A percentile compares a stretch with the other conserved stretches of the same genome.
phyloP scores from a whole-genome alignment of 1,284 basidiomycete species.

The Wallemia mellicola region DNA sequence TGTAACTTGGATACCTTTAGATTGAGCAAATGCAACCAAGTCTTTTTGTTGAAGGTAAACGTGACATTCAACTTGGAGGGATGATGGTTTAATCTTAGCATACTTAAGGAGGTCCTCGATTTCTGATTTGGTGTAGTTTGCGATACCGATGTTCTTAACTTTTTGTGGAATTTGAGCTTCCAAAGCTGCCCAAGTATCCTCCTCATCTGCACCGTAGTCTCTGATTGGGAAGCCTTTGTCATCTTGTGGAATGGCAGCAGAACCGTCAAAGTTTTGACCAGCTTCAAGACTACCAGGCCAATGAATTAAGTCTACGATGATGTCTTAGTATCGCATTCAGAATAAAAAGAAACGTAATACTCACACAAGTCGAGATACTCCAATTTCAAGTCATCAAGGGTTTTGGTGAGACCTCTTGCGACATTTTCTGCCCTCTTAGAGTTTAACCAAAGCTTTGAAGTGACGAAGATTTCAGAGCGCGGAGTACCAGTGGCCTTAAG shows the following conservation, averaged over 20 bases:
- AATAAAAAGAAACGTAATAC: background rate
- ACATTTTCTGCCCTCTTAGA: background rate
- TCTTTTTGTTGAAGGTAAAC: background rate
- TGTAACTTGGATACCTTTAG: background rate
- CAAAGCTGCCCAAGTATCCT: background rate
- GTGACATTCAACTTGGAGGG: background rate
- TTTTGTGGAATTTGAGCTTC: background rate
- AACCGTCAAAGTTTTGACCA: background rate
- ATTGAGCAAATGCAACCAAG: background rate
- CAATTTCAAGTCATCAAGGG: background rate
- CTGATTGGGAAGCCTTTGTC: background rate
- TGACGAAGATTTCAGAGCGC: constrained; percentile 49
- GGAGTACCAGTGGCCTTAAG: constrained; percentile 35
- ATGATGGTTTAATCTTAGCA: constrained; percentile 3
- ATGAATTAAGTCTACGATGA: background rate
- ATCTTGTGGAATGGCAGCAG: background rate
- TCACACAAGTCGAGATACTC: background rate
- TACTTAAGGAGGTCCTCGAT: constrained; percentile 14
- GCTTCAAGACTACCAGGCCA: background rate
- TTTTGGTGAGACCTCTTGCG: background rate
- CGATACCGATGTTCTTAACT: constrained; percentile 10
- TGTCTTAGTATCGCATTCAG: background rate
- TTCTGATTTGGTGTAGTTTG: constrained; percentile 11
- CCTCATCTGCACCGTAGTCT: background rate
- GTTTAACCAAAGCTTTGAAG: constrained; percentile 26